Base-by-base conservation (phyloP, 345 rosid species). In the Pugionium dolabratum region DNA sequence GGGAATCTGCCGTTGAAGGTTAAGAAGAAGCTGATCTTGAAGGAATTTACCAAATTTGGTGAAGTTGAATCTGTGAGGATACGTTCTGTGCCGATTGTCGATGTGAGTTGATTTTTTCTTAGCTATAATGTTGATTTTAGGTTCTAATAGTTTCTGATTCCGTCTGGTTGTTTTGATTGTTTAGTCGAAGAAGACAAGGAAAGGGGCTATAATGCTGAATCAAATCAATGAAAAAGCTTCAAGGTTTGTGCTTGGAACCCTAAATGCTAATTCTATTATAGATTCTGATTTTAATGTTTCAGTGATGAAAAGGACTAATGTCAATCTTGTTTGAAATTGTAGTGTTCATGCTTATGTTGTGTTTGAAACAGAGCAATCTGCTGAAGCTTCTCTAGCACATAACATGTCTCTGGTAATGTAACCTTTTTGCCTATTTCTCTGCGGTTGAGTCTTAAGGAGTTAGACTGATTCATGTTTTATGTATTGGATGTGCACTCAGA, bases 321-420 rank as follows among this genome's bases (percentile, higher is more conserved):
- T 47, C 1, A 53, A 35, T 67, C 37, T 47, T 45, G 6, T 52
- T 11, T 72, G 33, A 39, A 42, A 36, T 7, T 77, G 88, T 84
- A 91, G 99, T 76, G 91, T 91, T 59, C 88, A 91, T 79, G 98
- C 98, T 0, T 95, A 95, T 62, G 62, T 95, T 53, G 99, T 95
- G 61, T 95, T 86, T 78, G 81, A 86, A 68, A 75, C 86, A 18
- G 94, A 89, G 76, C 76, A 91, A 39, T 86, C 90, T 67, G 96
- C 98, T 43, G 88, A 80, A 75, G 87, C 85, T 49, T 83, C 99
- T 70, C 72, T 91, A 74, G 78, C 85, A 8, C 87, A 76, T 76
- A 95, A 91, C 80, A 91, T 91, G 99, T 78, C 96, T 55, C 77
- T 87, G 96, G 99, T 95, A 86, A 65, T 50, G 8, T 27, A 11